Conservation (phyloP, 2,329 filamentous ascomycete genomes). For the Talaromyces sp. region DNA sequence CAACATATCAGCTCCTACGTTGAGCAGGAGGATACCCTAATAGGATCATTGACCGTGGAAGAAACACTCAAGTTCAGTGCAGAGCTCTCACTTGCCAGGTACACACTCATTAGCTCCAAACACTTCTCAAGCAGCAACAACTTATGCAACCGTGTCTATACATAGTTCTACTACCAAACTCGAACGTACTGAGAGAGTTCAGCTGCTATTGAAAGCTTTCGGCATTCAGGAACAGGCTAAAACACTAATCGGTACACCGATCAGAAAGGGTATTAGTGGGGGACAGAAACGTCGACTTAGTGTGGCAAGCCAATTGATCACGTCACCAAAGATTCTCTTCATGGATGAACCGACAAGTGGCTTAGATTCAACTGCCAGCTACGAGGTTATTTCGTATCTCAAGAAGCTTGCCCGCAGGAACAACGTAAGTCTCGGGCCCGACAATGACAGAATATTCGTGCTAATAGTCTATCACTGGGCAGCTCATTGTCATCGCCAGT, state of each 20-base stretch:
- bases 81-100: conserved; percentile 59
- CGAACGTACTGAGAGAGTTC: conserved; percentile 61
- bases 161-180: conserved; percentile 49
- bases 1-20: conserved; percentile 70
- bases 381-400: conserved; percentile 72
- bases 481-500: conserved; percentile 74
- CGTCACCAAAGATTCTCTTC: conserved; percentile 74
- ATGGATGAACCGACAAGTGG: conserved; percentile 82
- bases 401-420: conserved; percentile 62
- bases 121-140: not conserved
- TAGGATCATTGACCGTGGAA: conserved; percentile 72
- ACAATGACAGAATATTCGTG: not conserved
- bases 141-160: not conserved
- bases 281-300: conserved; percentile 79
- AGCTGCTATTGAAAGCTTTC: conserved; percentile 66
- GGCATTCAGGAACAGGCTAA: conserved; percentile 67
- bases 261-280: conserved; percentile 77
- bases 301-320: conserved; percentile 77
- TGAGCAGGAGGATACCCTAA: conserved; percentile 81
- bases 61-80: conserved; percentile 79
- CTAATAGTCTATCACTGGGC: not conserved
- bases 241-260: conserved; percentile 74
- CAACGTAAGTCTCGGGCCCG: conserved; percentile 48
- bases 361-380: conserved; percentile 71
- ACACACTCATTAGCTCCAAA: conserved; percentile 20